These are phyloP conservation scores for Hemisphaericaspora xylofermentans DNA, from an alignment of 1,139 yeast species.

Conservation along the genomic window DNA sequence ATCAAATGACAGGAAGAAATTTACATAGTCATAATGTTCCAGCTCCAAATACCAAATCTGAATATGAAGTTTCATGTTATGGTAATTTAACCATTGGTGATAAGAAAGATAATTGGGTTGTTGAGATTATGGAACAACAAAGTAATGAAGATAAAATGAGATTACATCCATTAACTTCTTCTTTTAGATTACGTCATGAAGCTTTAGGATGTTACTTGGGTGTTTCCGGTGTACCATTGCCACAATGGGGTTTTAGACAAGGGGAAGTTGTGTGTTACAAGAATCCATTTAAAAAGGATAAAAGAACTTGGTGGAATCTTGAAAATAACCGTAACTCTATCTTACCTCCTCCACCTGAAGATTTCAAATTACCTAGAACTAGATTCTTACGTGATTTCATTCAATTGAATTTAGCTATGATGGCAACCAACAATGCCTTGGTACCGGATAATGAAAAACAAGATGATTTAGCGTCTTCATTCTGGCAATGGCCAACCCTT, in stretches of 20 bases:
- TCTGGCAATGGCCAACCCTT: slow-evolving; percentile 99
- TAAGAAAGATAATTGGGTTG: slow-evolving; percentile 87
- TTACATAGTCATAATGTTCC: slow-evolving; percentile 81
- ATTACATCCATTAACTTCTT: slow-evolving; percentile 84
- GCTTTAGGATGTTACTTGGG: slow-evolving; percentile 81
- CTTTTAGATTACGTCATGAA: slow-evolving; percentile 72
- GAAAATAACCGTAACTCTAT: slow-evolving; percentile 78
- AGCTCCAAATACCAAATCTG: slow-evolving; percentile 74
- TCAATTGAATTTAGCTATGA: slow-evolving; percentile 94
- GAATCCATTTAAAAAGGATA: slow-evolving; percentile 77
- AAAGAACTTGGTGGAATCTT: slow-evolving; percentile 97
- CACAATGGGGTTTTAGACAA: slow-evolving; percentile 99
- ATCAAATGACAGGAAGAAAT: slow-evolving; percentile 81
- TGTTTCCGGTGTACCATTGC: slow-evolving; percentile 75
- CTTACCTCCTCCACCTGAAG: slow-evolving; percentile 70
- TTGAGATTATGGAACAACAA: slow-evolving; percentile 77
- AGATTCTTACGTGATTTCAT: slow-evolving; percentile 85
- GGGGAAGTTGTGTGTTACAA: slow-evolving; percentile 90
- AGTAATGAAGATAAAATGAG: slow-evolving; percentile 67
- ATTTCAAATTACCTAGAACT: slow-evolving; percentile 78
- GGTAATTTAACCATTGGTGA: slow-evolving; percentile 90
- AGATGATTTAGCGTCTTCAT: slow-evolving; percentile 86
- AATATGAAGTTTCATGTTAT: slow-evolving; percentile 88
- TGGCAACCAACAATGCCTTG: slow-evolving; percentile 97
- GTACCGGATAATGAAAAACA: slow-evolving; percentile 90